Percentiles rank a stretch among this genome's conserved stretches.
Conservation (phyloP, 495 filamentous ascomycete species). For the Staphylotrichum tortipilum region DNA sequence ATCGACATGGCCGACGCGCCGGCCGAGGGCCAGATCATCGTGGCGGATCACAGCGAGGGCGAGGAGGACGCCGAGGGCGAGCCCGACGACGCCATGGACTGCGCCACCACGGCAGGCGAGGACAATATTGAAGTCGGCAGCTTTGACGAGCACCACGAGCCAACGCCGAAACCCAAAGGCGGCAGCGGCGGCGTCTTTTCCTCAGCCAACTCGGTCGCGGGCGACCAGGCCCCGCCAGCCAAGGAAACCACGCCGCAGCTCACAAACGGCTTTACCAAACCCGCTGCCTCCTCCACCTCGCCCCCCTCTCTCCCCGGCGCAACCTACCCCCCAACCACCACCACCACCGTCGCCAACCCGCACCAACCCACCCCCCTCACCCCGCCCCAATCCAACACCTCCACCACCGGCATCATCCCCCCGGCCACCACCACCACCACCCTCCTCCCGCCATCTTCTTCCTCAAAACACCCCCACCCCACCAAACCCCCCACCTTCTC, state of each 20-base stretch:
- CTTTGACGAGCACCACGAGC: constrained; percentile 20
- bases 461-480: neutral
- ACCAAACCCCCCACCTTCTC: neutral
- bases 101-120: constrained; percentile 16
- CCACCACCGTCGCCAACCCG: neutral
- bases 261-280: constrained; percentile 24
- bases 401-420: constrained; percentile 11
- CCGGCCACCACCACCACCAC: neutral
- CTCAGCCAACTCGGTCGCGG: constrained; percentile 14
- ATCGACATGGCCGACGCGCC: constrained; percentile 42
- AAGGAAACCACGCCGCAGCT: constrained; percentile 15
- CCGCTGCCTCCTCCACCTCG: constrained; percentile 31
- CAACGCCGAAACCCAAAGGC: constrained; percentile 25
- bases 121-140: constrained; percentile 38
- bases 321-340: constrained; percentile 4
- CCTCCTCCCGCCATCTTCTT: neutral
- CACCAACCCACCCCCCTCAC: constrained; percentile 32
- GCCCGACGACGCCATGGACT: constrained; percentile 17
- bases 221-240: constrained; percentile 9
- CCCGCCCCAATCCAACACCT: constrained; percentile 43
- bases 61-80: constrained; percentile 11
- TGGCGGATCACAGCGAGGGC: constrained; percentile 25
- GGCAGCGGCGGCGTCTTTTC: constrained; percentile 23
- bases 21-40: constrained; percentile 35
- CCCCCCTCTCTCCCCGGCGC: constrained; percentile 28